Conservation (phyloP, 305 asterid genomes). For the Nicotiana rustica region DNA sequence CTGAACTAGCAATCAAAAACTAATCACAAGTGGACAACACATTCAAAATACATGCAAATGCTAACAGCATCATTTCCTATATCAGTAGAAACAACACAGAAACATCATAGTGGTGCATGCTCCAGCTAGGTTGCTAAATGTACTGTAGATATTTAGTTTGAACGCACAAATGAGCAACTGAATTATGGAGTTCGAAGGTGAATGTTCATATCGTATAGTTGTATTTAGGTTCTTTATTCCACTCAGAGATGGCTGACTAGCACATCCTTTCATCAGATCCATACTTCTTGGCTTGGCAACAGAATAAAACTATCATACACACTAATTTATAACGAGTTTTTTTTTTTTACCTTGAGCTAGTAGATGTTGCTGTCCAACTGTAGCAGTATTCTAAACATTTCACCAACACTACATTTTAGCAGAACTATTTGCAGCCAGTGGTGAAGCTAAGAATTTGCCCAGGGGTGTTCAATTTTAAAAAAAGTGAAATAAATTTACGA, state of each 20-base stretch:
- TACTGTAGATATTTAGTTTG: background rate
- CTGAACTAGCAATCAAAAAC: background rate
- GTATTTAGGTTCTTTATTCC: background rate
- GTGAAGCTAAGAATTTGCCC: too few relatives aligned
- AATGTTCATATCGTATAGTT: background rate
- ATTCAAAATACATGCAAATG: background rate
- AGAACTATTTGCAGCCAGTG: background rate
- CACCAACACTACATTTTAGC: background rate
- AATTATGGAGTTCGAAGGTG: slow-evolving; percentile 3
- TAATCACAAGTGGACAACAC: slow-evolving; percentile 7
- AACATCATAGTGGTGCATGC: slow-evolving; percentile 13
- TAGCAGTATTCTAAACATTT: slow-evolving; percentile 7
- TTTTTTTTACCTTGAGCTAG: background rate
- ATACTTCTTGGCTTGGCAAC: slow-evolving; percentile 11
- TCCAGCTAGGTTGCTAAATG: slow-evolving; percentile 8
- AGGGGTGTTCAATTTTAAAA: too few relatives aligned
- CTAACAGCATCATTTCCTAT: background rate
- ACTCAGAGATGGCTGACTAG: background rate
- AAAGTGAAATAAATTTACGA: too few relatives aligned
- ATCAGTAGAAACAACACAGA: background rate
- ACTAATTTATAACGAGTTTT: background rate
- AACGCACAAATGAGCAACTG: slow-evolving; percentile 8
- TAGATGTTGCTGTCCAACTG: background rate
- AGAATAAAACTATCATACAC: slow-evolving; percentile 18
- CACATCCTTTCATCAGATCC: background rate